phyloP scores from a whole-genome alignment of 2,329 filamentous ascomycete species.

The Fusarium sambucinum region DNA sequence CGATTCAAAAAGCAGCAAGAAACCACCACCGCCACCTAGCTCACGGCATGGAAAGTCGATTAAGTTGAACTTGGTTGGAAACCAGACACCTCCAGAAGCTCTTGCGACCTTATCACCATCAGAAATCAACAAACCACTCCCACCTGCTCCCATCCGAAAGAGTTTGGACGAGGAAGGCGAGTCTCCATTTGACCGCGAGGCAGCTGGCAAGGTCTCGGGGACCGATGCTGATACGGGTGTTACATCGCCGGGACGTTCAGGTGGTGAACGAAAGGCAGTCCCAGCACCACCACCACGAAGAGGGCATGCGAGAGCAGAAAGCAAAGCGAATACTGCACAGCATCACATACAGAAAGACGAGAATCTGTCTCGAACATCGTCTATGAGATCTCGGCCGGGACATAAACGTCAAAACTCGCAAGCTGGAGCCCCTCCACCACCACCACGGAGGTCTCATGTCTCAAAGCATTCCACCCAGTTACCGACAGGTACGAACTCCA shows the following conservation, averaged over 20 bases:
- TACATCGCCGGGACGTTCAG: slow-evolving; percentile 50
- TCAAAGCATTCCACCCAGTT: slow-evolving; percentile 49
- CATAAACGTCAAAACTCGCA: slow-evolving; percentile 58
- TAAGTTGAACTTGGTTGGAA: slow-evolving; percentile 58
- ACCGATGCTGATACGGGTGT: slow-evolving; percentile 50
- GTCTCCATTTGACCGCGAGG: slow-evolving; percentile 66
- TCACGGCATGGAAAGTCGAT: slow-evolving; percentile 84
- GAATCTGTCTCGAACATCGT: slow-evolving; percentile 62
- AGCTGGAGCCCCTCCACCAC: slow-evolving; percentile 67
- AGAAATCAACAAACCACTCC: slow-evolving; percentile 66
- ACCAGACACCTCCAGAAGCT: slow-evolving; percentile 45
- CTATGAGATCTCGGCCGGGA: slow-evolving; percentile 60
- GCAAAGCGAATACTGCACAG: slow-evolving; percentile 49
- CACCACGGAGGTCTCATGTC: slow-evolving; percentile 63
- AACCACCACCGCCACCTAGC: slow-evolving; percentile 76
- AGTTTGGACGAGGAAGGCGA: slow-evolving; percentile 62
- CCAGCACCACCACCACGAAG: slow-evolving; percentile 66
- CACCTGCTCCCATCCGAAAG: slow-evolving; percentile 63
- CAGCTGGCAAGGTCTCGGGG: slow-evolving; percentile 65
- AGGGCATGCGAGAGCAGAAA: slow-evolving; percentile 61
- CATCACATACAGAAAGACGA: slow-evolving; percentile 52
- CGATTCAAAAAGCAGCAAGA: slow-evolving; percentile 62
- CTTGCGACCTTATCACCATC: slow-evolving; percentile 38
- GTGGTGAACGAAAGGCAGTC: slow-evolving; percentile 57
- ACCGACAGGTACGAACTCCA: slow-evolving; percentile 42